Base-by-base conservation (phyloP, 768 basidiomycete species). In the Amanita phalloides region DNA sequence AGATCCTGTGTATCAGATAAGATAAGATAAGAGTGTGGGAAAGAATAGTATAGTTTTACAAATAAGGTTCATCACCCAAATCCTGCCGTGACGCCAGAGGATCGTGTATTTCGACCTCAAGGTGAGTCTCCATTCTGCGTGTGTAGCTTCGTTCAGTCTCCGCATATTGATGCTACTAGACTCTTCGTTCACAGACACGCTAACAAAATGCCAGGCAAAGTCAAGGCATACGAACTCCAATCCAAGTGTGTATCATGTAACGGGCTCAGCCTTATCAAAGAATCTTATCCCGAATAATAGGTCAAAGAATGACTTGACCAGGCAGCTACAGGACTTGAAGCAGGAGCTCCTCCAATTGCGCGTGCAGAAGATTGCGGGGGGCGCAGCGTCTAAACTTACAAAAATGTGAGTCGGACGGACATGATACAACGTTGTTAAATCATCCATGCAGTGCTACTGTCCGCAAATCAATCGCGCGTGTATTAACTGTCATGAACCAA, bases 391-490 rank as follows among this genome's bases (percentile, higher is more conserved):
- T 53, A 98, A 98, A 75, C 79, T 99, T 61, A 94, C 90, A 63
- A 92, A 89, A 77, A 98, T 99, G 96, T 99, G 70, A 63, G 86
- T 79, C 43, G 37, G n/a, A 30, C 13, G 17, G 21, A 10, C 3
- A 3, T 30, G 3, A 23, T 25, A 39, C 53, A n/a, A 35, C n/a
- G 21, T 9, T 6, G 55, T 42, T 38, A 47, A 48, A 47, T 38
- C 11, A 42, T 37, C 26, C 25, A 17, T 53, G 21, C 58, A 99
- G 96, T 71, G 82, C 85, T 70, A 78, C 87, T 59, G 91, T 97
- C 70, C 94, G 96, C 78, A 98, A 97, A 76, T 94, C 91, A 58
- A 90, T 99, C 66, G 96, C 96, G 57, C 91, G 96, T 51, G 94
- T 98, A 59, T 70, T 97, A 73, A 99, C 96, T 41, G 93, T 98